Percentiles rank a stretch among this genome's conserved stretches.
These are phyloP conservation scores for Penicillium taxi DNA, from an alignment of 495 filamentous ascomycete genomes.

Conservation along the genomic window DNA sequence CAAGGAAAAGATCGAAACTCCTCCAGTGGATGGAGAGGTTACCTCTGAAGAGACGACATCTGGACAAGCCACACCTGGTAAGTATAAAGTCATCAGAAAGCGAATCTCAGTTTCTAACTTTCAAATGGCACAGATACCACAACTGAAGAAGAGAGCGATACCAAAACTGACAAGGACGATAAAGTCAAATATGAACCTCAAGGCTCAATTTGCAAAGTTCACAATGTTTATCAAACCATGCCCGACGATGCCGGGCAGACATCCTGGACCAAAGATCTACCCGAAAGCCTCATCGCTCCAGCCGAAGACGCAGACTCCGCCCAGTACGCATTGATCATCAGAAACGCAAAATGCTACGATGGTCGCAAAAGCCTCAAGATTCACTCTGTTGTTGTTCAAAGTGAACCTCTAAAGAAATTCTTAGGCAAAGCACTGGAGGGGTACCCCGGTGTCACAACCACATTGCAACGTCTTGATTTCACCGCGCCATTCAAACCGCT, in stretches of 20 bases:
- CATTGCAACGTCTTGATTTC: constrained; percentile 53
- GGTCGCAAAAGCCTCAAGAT: constrained; percentile 53
- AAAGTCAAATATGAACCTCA: no score
- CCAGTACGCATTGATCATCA: constrained; percentile 46
- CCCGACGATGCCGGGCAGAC: constrained; percentile 15
- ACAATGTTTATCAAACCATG: constrained; percentile 27
- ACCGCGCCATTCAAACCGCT: constrained; percentile 53
- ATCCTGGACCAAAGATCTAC: constrained; percentile 31
- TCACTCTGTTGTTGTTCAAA: constrained; percentile 58
- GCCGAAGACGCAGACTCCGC: constrained; percentile 45
- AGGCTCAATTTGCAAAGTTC: constrained; percentile 22
- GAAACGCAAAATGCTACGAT: constrained; percentile 49
- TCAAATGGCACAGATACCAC: no score
- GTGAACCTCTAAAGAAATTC: constrained; percentile 51
- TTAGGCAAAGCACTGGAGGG: constrained; percentile 48
- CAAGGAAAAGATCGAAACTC: no score
- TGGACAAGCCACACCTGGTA: no score
- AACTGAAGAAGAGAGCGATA: no score
- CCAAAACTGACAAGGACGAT: no score
- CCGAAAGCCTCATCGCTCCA: constrained; percentile 38
- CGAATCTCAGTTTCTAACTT: no score
- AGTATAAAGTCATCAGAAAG: no score
- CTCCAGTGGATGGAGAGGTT: no score
- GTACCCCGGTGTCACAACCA: constrained; percentile 58
- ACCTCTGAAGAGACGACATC: no score